These are phyloP conservation scores for Selaginella moellendorffii DNA, from an alignment of 75 land plant species.

Conservation along the genomic window DNA sequence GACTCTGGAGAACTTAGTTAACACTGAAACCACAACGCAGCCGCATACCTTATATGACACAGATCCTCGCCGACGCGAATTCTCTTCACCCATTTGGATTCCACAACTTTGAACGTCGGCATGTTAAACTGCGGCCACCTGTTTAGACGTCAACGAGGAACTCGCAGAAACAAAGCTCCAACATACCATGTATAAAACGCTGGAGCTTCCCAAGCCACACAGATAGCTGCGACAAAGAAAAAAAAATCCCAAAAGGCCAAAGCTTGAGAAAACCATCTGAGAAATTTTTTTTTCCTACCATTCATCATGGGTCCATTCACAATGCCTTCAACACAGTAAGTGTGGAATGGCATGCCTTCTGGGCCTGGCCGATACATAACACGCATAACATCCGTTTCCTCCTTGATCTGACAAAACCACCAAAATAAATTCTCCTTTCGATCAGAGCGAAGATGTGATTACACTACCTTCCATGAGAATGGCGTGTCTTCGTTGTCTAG, in stretches of 20 bases:
- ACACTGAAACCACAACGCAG: neutral
- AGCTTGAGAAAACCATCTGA: too few relatives aligned
- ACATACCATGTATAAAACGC: constrained; percentile 11
- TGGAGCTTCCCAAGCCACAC: constrained; percentile 20
- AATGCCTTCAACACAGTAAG: constrained; percentile 72
- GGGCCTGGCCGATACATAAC: constrained; percentile 98
- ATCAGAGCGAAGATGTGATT: neutral
- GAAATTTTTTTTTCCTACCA: too few relatives aligned
- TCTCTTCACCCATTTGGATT: constrained; percentile 42
- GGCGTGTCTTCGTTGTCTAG: constrained; percentile 8
- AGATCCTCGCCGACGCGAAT: constrained; percentile 63
- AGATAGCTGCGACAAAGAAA: constrained; percentile 11
- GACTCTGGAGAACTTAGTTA: constrained; percentile 32
- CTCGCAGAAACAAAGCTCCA: too few relatives aligned
- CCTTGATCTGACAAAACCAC: constrained; percentile 46
- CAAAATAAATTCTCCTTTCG: neutral
- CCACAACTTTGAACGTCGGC: constrained; percentile 66
- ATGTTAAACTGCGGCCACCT: constrained; percentile 84
- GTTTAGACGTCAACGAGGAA: too few relatives aligned
- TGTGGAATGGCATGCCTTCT: constrained; percentile 70
- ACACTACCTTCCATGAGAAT: constrained; percentile 43
- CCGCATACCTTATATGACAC: constrained; percentile 55
- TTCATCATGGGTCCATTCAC: constrained; percentile 63
- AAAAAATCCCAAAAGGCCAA: too few relatives aligned
- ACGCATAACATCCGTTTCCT: constrained; percentile 64